These are phyloP conservation scores for Nyctanthes arbortristis DNA, from an alignment of 257 asterid species.

Conservation along the genomic window DNA sequence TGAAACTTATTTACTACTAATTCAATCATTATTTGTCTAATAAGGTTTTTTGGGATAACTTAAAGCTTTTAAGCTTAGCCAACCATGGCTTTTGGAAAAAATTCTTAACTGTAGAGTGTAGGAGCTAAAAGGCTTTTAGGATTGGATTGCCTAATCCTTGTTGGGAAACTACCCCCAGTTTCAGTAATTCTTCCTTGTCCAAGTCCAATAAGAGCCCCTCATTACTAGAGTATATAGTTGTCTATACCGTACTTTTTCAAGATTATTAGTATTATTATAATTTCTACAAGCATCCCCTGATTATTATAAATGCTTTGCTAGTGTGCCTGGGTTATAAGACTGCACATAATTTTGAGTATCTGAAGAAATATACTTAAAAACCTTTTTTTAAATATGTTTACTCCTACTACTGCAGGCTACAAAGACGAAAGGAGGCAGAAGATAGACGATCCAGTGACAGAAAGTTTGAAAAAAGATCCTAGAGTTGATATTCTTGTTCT, in stretches of 20 bases:
- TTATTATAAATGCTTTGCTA: background rate
- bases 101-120: no score
- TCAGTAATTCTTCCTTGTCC: background rate
- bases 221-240: background rate
- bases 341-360: no score
- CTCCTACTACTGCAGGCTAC: constrained; percentile 49
- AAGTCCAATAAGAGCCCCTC: background rate
- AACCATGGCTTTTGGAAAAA: no score
- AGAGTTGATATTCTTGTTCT: constrained; percentile 6
- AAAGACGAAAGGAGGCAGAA: constrained; percentile 61
- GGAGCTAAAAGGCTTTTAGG: background rate
- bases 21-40: no score
- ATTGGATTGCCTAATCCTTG: background rate
- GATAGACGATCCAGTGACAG: constrained; percentile 51
- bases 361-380: no score
- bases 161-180: background rate
- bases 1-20: no score
- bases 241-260: background rate
- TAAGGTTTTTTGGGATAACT: no score
- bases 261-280: no score
- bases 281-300: no score
- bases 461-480: constrained; percentile 51
- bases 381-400: no score
- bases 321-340: no score
- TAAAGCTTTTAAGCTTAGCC: no score